Conservation (phyloP, 2,329 filamentous ascomycete genomes). For the Colletotrichum agaves region DNA sequence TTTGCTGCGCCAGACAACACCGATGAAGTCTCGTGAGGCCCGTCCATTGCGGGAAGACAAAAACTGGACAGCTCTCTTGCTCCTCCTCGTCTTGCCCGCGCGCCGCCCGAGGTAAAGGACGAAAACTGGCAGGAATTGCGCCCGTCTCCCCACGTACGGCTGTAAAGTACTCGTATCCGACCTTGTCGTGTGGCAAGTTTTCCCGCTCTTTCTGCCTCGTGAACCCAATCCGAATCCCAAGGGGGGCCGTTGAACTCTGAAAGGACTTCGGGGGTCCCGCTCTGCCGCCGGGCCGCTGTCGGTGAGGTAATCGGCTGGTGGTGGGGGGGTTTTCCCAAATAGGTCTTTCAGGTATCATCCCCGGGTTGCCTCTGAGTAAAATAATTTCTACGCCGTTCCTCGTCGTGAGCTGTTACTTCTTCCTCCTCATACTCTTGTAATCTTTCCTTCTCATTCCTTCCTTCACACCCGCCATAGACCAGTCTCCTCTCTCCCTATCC, state of each 20-base stretch:
- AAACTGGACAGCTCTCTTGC: neutral
- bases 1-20: slow-evolving; percentile 5
- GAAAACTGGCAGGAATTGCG: slow-evolving; percentile 4
- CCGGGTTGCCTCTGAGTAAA: slow-evolving; percentile 22
- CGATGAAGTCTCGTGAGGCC: neutral
- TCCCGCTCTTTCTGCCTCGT: neutral
- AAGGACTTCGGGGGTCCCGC: slow-evolving; percentile 25
- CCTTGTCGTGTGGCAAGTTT: neutral
- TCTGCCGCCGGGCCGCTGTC: slow-evolving; percentile 35
- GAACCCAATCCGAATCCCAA: slow-evolving; percentile 8
- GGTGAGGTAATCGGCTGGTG: slow-evolving; percentile 37
- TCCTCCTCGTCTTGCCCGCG: neutral
- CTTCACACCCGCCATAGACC: neutral
- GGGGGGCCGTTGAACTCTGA: neutral
- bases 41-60: neutral
- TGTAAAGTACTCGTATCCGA: neutral
- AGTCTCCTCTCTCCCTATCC: neutral
- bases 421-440: neutral
- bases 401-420: neutral
- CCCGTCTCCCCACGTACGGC: neutral
- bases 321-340: slow-evolving; percentile 34
- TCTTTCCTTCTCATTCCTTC: slow-evolving; percentile 5
- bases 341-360: slow-evolving; percentile 38
- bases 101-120: slow-evolving; percentile 1
- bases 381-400: slow-evolving; percentile 22